phyloP scores from a whole-genome alignment of 345 rosid species.

The Erucastrum elatum region DNA sequence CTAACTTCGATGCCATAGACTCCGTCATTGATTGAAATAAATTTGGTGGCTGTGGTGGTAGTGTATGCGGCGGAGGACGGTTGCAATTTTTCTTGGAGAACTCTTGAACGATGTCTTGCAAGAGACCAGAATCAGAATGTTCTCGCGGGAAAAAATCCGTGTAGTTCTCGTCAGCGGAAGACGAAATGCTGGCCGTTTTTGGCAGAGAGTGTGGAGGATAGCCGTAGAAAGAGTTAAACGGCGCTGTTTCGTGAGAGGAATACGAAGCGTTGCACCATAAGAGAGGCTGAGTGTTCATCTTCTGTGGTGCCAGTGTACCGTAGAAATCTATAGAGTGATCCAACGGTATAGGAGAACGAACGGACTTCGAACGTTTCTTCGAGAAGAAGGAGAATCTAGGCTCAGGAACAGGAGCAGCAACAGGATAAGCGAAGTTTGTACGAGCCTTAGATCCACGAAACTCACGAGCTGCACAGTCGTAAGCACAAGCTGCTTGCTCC shows the following conservation, averaged over 20 bases:
- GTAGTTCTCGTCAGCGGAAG: not conserved
- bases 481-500: slow-evolving; percentile 94
- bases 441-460: slow-evolving; percentile 91
- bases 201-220: not conserved
- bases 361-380: slow-evolving; percentile 36
- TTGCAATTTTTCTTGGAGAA: slow-evolving; percentile 41
- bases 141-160: slow-evolving; percentile 54
- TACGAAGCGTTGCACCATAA: slow-evolving; percentile 26
- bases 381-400: slow-evolving; percentile 35
- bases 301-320: slow-evolving; percentile 7
- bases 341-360: slow-evolving; percentile 14
- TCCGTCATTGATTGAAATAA: not conserved
- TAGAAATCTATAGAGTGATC: no score
- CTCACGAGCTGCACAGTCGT: slow-evolving; percentile 85
- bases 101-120: slow-evolving; percentile 79
- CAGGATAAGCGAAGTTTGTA: slow-evolving; percentile 77
- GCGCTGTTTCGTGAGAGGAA: slow-evolving; percentile 16
- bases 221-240: not conserved
- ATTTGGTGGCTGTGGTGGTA: not conserved
- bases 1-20: not conserved
- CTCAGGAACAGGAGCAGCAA: slow-evolving; percentile 28
- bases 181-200: slow-evolving; percentile 10
- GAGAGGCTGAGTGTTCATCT: slow-evolving; percentile 43
- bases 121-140: slow-evolving; percentile 65
- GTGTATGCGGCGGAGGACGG: not conserved